A percentile compares a stretch with the other conserved stretches of the same genome.
These are phyloP conservation scores for Claviceps sorghi DNA, from an alignment of 2,329 filamentous ascomycete species.

Conservation along the genomic window DNA sequence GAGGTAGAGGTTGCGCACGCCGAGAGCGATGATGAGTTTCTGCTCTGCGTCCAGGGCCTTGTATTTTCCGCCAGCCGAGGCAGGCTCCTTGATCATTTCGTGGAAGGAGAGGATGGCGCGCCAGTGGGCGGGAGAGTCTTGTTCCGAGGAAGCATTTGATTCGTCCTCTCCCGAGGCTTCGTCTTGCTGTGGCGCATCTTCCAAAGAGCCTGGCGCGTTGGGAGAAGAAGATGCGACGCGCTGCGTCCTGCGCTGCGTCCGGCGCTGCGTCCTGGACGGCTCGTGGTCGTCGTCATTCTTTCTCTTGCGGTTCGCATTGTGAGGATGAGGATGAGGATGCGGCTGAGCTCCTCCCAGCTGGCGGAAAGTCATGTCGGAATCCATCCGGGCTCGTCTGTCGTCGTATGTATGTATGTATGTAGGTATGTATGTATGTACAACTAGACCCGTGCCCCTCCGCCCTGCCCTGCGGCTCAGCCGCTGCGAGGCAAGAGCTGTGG, in stretches of 20 bases:
- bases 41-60: not conserved
- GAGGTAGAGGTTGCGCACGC: conserved; percentile 5
- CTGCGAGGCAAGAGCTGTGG: not conserved
- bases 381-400: not conserved
- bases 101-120: conserved; percentile 4
- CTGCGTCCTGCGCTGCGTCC: not conserved
- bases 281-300: not conserved
- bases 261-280: not conserved
- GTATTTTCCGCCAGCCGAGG: not conserved
- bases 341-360: not conserved
- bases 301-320: not conserved
- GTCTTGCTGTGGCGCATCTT: not conserved
- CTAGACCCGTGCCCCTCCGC: not conserved
- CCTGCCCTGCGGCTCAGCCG: not conserved
- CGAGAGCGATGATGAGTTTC: conserved; percentile 5
- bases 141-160: not conserved
- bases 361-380: not conserved
- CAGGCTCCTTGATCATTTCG: conserved; percentile 2
- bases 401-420: too few relatives aligned
- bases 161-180: not conserved
- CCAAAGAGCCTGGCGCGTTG: not conserved
- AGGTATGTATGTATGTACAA: not conserved
- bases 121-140: not conserved
- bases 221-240: not conserved
- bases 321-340: not conserved